Evolutionary conservation across 345 rosid species (phyloP), one percentile per base, ranked within the genome.

Genomic region (Trapa bicornis): DNA sequence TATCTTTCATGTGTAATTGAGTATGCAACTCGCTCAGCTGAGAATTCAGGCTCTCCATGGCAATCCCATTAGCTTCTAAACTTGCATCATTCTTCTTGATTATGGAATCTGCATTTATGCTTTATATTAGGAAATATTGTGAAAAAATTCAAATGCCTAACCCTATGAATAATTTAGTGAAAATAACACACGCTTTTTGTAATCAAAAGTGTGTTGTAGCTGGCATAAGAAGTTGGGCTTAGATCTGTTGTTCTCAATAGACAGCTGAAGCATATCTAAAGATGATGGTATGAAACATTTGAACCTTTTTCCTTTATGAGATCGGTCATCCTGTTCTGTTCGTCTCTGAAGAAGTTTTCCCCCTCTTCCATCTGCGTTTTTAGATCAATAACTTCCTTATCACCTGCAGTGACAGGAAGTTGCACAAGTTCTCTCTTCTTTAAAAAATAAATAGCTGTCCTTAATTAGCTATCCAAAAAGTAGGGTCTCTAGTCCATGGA

Each of bases 221-320:
- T n/a, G n/a, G n/a, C n/a, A n/a, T n/a, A n/a, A n/a, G n/a, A n/a
- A n/a, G n/a, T n/a, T n/a, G n/a, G n/a, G n/a, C n/a, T n/a, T n/a
- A n/a, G n/a, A n/a, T n/a, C n/a, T n/a, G n/a, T n/a, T n/a, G n/a
- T n/a, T n/a, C n/a, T n/a, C n/a, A n/a, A 57, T 1, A 57, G 8
- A 7, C 61, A 57, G 29, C 38, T 11, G 10, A 32, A 32, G 33
- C 15, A 33, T 58, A 58, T 58, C 15, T 5, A 58, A 12, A 50
- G 22, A 50, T 41, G 43, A 41, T 17, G 50, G 11, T 66, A 72
- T 35, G 38, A 4, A 32, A 65, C 37, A 0, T 33, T 68, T 5
- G 6, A 71, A 87, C 99, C 96, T 82, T 86, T 88, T 67, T 88
- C 87, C 52, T 83, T 81, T 12, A 87, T 74, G 79, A 88, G 85